These are phyloP conservation scores for Moelleriella libera DNA, from an alignment of 2,329 filamentous ascomycete species.

Conservation along the genomic window DNA sequence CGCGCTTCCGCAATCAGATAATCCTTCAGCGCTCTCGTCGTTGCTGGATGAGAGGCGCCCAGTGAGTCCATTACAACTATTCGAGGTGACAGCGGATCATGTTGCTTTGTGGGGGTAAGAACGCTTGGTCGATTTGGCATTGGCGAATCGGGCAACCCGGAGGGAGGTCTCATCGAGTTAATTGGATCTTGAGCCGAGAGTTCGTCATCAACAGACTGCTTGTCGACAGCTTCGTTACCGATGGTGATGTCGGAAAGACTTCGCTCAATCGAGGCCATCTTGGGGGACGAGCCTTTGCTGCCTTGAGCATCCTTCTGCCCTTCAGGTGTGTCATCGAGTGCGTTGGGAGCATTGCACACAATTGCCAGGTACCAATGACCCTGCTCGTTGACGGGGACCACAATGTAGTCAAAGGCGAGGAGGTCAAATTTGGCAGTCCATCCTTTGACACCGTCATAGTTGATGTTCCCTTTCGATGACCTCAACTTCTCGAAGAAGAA, in stretches of 20 bases:
- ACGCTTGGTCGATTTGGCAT: not conserved
- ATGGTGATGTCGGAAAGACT: conserved; percentile 12
- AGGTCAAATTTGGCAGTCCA: conserved; percentile 85
- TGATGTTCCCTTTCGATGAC: conserved; percentile 47
- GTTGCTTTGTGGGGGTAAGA: not conserved
- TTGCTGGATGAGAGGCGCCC: conserved; percentile 45
- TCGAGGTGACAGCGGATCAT: conserved; percentile 40
- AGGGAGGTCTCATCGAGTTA: not conserved
- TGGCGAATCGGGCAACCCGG: not conserved
- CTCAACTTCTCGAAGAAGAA: conserved; percentile 78
- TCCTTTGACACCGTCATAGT: conserved; percentile 70
- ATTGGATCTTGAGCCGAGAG: not conserved
- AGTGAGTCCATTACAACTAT: conserved; percentile 87
- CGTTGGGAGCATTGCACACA: conserved; percentile 70
- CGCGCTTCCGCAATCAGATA: conserved; percentile 65
- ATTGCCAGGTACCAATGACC: conserved; percentile 91
- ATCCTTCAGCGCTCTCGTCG: conserved; percentile 55
- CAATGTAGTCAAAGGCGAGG: conserved; percentile 73
- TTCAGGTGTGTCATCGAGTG: conserved; percentile 23
- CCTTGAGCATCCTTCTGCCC: conserved; percentile 5
- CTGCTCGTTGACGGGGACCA: conserved; percentile 82
- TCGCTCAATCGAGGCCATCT: conserved; percentile 7
- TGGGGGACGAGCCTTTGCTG: conserved; percentile 2
- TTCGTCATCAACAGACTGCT: not conserved
- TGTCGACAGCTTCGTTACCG: conserved; percentile 6